These are phyloP conservation scores for Melanomma pulvis-pyrius DNA, from an alignment of 495 filamentous ascomycete genomes.

Conservation along the genomic window DNA sequence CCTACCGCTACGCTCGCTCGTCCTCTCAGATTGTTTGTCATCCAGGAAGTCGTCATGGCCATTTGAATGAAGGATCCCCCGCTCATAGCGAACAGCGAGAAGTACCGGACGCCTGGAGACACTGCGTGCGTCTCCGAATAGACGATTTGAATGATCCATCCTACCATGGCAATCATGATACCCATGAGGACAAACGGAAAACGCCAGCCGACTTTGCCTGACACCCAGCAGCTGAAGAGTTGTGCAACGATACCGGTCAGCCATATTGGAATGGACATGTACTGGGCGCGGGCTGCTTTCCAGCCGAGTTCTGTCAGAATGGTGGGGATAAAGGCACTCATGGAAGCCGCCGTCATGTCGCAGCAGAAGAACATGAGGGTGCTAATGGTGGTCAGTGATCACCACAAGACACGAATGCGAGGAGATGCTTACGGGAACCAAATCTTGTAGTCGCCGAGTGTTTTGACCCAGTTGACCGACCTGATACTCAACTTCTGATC, in stretches of 20 bases:
- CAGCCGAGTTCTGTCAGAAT: conserved; percentile 36
- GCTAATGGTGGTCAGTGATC: conserved; percentile 3
- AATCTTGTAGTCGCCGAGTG: conserved; percentile 29
- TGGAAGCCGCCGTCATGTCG: conserved; percentile 38
- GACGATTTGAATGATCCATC: conserved; percentile 29
- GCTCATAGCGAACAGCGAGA: conserved; percentile 29
- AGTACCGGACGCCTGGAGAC: conserved; percentile 25
- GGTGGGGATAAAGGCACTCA: conserved; percentile 33
- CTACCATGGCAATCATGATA: conserved; percentile 19
- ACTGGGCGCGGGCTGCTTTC: conserved; percentile 31
- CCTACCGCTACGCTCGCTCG: conserved; percentile 26
- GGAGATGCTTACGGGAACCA: conserved; percentile 27
- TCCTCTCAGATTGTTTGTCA: conserved; percentile 32
- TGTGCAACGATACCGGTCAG: conserved; percentile 25
- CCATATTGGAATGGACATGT: conserved; percentile 35
- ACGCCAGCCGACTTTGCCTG: conserved; percentile 25
- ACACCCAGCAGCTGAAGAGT: conserved; percentile 25
- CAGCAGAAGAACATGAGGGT: conserved; percentile 36
- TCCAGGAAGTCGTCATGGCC: conserved; percentile 32
- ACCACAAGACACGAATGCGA: background rate
- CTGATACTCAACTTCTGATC: conserved; percentile 27
- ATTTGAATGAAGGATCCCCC: conserved; percentile 33
- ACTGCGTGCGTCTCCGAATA: conserved; percentile 12
- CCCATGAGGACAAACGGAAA: conserved; percentile 33
- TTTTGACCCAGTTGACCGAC: conserved; percentile 33